These are phyloP conservation scores for Thamnidium elegans DNA, from an alignment of 192 early-diverging fungal species.

Conservation along the genomic window DNA sequence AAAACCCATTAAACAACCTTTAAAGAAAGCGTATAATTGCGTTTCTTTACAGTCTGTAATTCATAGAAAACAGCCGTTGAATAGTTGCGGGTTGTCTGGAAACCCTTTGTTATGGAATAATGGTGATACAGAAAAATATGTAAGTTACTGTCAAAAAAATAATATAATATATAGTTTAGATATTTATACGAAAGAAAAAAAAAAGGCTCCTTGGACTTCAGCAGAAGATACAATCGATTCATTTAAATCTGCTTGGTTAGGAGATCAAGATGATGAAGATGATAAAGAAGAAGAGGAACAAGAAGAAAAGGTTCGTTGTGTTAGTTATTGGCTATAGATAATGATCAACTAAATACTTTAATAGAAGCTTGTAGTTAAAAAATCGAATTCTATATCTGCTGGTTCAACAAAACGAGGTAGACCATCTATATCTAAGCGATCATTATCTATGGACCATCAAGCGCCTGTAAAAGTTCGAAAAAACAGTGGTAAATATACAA, in stretches of 20 bases:
- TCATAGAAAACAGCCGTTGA: no score
- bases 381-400: not conserved
- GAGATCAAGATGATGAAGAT: not conserved
- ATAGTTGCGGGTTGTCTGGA: constrained; percentile 1
- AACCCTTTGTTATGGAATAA: constrained; percentile 13
- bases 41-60: no score
- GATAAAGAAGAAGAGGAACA: not conserved
- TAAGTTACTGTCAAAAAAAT: not conserved
- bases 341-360: not conserved
- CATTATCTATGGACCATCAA: not conserved
- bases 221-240: not conserved
- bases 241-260: not conserved
- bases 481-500: not conserved
- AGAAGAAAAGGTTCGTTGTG: not conserved
- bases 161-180: not conserved
- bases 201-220: not conserved
- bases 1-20: no score
- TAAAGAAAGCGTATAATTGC: not conserved
- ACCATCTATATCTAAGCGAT: not conserved
- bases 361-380: no score
- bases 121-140: constrained; percentile 5
- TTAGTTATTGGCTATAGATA: not conserved
- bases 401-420: not conserved
- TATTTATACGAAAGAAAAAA: not conserved
- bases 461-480: not conserved